Percentiles rank a stretch among this genome's conserved stretches.
phyloP scores from a whole-genome alignment of 1,284 basidiomycete species.

The Hemileia vastatrix region DNA sequence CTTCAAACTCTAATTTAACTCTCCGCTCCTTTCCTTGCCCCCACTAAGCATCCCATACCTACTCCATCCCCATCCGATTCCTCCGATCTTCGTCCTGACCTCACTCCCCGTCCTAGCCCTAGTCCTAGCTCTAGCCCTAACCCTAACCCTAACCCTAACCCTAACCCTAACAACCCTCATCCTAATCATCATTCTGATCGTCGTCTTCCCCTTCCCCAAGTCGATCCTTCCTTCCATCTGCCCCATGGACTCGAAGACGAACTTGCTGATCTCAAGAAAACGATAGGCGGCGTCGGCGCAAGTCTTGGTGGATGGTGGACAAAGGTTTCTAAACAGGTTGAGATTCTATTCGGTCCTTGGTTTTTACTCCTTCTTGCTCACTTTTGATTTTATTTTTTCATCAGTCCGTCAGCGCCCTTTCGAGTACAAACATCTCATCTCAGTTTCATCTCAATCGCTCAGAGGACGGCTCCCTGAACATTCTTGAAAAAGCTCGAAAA shows the following conservation, averaged over 20 bases:
- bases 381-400: neutral
- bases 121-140: no score
- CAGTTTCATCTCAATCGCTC: constrained; percentile 1
- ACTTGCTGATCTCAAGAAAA: constrained; percentile 8
- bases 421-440: neutral
- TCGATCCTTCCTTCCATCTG: no score
- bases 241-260: constrained; percentile 4
- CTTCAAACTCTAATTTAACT: no score
- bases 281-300: constrained; percentile 1
- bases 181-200: no score
- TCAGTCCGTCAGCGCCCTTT: constrained; percentile 3
- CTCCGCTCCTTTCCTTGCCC: no score
- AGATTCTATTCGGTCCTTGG: neutral
- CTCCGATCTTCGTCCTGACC: no score
- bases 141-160: no score
- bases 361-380: neutral
- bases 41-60: no score
- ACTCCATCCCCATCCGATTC: no score
- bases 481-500: constrained; percentile 15
- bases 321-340: constrained; percentile 14
- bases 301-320: constrained; percentile 11
- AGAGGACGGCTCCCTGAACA: constrained; percentile 3
- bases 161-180: no score
- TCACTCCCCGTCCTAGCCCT: no score
- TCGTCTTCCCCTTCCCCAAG: no score